These are phyloP conservation scores for Tricholoma sp. DNA, from an alignment of 768 basidiomycete genomes.

Conservation along the genomic window DNA sequence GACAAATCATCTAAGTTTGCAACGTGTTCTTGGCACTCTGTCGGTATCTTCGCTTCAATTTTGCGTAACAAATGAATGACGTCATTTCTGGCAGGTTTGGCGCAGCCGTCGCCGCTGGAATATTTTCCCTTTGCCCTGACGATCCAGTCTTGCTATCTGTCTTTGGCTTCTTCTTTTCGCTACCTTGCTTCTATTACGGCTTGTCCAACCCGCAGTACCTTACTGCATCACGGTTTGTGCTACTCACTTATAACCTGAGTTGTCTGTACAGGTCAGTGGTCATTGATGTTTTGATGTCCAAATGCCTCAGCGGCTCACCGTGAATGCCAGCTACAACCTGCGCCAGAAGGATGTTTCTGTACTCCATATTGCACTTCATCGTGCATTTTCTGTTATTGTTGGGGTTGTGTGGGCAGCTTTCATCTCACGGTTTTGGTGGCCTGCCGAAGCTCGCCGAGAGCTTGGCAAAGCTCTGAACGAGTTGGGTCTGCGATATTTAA, in stretches of 20 bases:
- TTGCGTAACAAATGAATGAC: neutral
- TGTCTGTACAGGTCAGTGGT: conserved; percentile 71
- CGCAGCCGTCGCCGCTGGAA: conserved; percentile 65
- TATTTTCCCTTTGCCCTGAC: conserved; percentile 74
- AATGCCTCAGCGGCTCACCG: neutral
- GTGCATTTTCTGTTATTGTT: conserved; percentile 73
- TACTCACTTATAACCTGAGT: conserved; percentile 88
- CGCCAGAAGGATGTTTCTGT: conserved; percentile 60
- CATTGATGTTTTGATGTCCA: conserved; percentile 15
- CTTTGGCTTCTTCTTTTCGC: conserved; percentile 84
- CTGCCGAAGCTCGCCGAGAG: conserved; percentile 87
- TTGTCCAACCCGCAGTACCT: conserved; percentile 74
- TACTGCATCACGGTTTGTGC: conserved; percentile 72
- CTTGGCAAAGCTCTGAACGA: conserved; percentile 82
- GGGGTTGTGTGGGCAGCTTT: conserved; percentile 90
- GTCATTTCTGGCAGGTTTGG: conserved; percentile 51
- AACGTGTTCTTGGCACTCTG: conserved; percentile 85
- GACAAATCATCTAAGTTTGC: conserved; percentile 83
- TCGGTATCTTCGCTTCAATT: conserved; percentile 30
- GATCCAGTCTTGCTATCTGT: conserved; percentile 69
- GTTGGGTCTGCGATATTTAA: conserved; percentile 32
- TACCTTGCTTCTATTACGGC: conserved; percentile 93
- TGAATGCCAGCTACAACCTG: conserved; percentile 63
- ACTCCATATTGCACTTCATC: conserved; percentile 65
- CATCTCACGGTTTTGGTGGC: conserved; percentile 93